Conservation (phyloP, 2,329 filamentous ascomycete species). For the Penicillium sp. region DNA sequence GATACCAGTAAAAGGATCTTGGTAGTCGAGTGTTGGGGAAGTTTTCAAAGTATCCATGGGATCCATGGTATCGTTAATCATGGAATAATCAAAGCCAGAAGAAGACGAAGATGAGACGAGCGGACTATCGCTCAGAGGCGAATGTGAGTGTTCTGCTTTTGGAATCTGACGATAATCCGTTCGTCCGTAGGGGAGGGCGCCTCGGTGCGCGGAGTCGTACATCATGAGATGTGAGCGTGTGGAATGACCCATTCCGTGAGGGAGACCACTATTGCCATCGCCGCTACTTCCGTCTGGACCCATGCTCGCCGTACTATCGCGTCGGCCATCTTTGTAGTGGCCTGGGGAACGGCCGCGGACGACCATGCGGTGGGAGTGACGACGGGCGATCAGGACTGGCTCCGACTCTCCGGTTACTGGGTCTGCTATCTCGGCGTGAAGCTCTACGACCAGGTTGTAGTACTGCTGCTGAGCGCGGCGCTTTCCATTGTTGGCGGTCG, state of each 20-base stretch:
- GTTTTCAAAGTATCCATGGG: slow-evolving; percentile 41
- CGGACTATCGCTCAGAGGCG: slow-evolving; percentile 40
- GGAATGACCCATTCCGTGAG: slow-evolving; percentile 31
- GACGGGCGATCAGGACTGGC: slow-evolving; percentile 69
- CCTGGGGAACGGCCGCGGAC: slow-evolving; percentile 82
- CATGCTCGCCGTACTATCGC: slow-evolving; percentile 68
- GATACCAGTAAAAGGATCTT: slow-evolving; percentile 30
- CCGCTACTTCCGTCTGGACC: slow-evolving; percentile 63
- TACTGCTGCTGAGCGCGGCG: slow-evolving; percentile 87
- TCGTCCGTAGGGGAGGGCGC: slow-evolving; percentile 32
- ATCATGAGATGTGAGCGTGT: slow-evolving; percentile 34
- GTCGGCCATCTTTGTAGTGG: slow-evolving; percentile 71
- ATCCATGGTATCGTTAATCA: slow-evolving; percentile 41
- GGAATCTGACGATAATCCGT: slow-evolving; percentile 39
- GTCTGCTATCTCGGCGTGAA: slow-evolving; percentile 67
- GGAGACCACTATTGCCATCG: slow-evolving; percentile 32
- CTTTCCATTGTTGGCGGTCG: slow-evolving; percentile 92
- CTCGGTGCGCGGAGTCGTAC: slow-evolving; percentile 36
- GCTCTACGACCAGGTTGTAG: slow-evolving; percentile 85
- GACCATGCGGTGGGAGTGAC: slow-evolving; percentile 77
- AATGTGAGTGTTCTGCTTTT: slow-evolving; percentile 38
- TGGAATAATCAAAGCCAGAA: slow-evolving; percentile 38
- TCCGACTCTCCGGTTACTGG: slow-evolving; percentile 47
- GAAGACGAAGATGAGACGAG: slow-evolving; percentile 42
- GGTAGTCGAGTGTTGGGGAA: slow-evolving; percentile 34